Base-by-base conservation (phyloP, 306 rosid species). In the Pyrus betulifolia region DNA sequence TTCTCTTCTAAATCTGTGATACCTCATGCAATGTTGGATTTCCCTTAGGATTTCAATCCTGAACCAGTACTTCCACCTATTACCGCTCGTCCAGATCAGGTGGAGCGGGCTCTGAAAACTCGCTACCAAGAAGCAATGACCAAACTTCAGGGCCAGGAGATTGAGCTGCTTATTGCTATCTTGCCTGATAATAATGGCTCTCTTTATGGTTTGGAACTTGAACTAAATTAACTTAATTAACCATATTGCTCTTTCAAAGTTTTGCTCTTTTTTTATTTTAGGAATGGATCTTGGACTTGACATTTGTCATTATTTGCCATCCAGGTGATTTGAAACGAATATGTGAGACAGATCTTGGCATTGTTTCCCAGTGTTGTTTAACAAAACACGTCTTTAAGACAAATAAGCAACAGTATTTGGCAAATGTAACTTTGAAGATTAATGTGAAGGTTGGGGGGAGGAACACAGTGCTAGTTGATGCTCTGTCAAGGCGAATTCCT, bases 111-210 rank as follows among this genome's bases (percentile, higher is more conserved):
- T 51, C 80, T 95, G 17, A 95, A 91, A 78, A 81, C 91, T 12
- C 85, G 89, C 3, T 87, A 88, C 18, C 93, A 89, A 59, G 99
- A 92, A 76, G 97, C 97, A 3, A 89, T 87, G 82, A 80, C 40
- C 61, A 92, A 71, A 63, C 78, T 91, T 66, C 88, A 80, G 19
- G 86, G 86, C 13, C 89, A 84, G 85, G 99, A 95, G 27, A 86
- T 95, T 51, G 99, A 95, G 79, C 82, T 95, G 44, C 97, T 95
- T 55, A 91, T 95, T 79, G 97, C 93, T 70, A 87, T 95, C 78
- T 82, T 95, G 74, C 99, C 99, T 1, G 99, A 95, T 69, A 92
- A 89, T 60, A 95, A 95, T 74, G 99, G 99, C 35, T 85, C 96
- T 49, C 97, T 95, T 7, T 95, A 95, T 81, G 99, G 99, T 95